Conservation (phyloP, 192 early-diverging fungal genomes). For the Dissophora globulifera region DNA sequence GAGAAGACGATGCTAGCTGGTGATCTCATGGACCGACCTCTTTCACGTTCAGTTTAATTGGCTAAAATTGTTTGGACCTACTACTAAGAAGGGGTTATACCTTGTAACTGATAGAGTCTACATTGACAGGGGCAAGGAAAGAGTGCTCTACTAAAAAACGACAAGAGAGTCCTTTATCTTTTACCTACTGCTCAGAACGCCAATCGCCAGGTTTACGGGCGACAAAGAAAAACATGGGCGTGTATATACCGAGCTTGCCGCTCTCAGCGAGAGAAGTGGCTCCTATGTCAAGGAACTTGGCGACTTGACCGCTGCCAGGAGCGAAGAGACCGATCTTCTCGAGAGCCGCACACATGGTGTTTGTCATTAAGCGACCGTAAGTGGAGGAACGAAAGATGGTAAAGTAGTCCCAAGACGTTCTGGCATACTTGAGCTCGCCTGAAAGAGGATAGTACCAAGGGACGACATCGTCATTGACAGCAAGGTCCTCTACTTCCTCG, state of each 20-base stretch:
- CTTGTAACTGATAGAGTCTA: no score
- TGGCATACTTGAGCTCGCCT: conserved; percentile 63
- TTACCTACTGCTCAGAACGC: no score
- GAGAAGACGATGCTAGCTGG: no score
- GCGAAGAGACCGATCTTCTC: conserved; percentile 89
- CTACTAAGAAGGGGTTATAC: no score
- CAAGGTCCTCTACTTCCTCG: conserved; percentile 72
- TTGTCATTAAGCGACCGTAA: conserved; percentile 77
- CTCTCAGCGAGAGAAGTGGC: conserved; percentile 86
- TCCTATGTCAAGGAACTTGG: conserved; percentile 81
- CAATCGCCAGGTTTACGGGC: conserved; percentile 79
- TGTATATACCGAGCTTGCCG: conserved; percentile 84
- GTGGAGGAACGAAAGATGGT: conserved; percentile 61
- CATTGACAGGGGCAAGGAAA: no score
- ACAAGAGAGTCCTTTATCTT: no score
- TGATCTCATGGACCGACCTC: no score
- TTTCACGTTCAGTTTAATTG: no score
- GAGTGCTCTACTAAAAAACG: no score
- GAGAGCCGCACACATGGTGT: conserved; percentile 77
- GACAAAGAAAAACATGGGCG: conserved; percentile 94
- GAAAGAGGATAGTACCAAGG: conserved; percentile 89
- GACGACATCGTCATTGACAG: conserved; percentile 72
- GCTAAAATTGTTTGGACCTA: no score
- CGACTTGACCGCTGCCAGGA: conserved; percentile 86
- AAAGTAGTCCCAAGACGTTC: conserved; percentile 61